Evolutionary conservation across 805 yeast genomes (phyloP).

Genomic region (Saturnispora dispora): DNA sequence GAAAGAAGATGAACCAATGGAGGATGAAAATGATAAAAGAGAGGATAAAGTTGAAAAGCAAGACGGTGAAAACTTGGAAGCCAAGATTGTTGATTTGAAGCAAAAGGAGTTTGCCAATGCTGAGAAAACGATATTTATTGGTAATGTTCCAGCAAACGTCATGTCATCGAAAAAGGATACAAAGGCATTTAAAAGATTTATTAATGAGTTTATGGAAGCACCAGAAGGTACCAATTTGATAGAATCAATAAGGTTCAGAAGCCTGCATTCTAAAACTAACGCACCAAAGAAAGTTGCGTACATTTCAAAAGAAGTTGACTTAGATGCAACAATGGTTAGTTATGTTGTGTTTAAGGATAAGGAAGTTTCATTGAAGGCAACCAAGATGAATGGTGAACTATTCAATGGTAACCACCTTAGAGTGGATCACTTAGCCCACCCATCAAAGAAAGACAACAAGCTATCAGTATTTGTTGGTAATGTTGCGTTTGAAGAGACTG

Average conservation of each 20-base stretch:
- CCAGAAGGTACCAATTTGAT: slow-evolving; percentile 24
- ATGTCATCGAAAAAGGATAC: slow-evolving; percentile 53
- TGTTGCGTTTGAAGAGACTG: slow-evolving; percentile 84
- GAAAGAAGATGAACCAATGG: slow-evolving; percentile 10
- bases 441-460: slow-evolving; percentile 74
- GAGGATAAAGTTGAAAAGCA: slow-evolving; percentile 22
- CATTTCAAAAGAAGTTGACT: slow-evolving; percentile 68
- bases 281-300: slow-evolving; percentile 90
- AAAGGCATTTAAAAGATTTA: slow-evolving; percentile 58
- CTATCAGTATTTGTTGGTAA: slow-evolving; percentile 89
- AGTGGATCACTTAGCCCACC: slow-evolving; percentile 90
- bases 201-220: slow-evolving; percentile 28
- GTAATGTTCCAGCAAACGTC: slow-evolving; percentile 64
- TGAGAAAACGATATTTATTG: slow-evolving; percentile 77
- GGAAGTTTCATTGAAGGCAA: slow-evolving; percentile 37
- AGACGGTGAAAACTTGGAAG: slow-evolving; percentile 24
- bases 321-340: slow-evolving; percentile 76
- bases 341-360: slow-evolving; percentile 69
- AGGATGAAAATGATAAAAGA: slow-evolving; percentile 1
- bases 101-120: slow-evolving; percentile 74
- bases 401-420: slow-evolving; percentile 71
- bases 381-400: slow-evolving; percentile 52
- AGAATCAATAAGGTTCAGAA: slow-evolving; percentile 80
- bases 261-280: slow-evolving; percentile 80
- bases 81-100: slow-evolving; percentile 50